These are phyloP conservation scores for Takashimella tepidaria DNA, from an alignment of 1,284 basidiomycete species.

Conservation along the genomic window DNA sequence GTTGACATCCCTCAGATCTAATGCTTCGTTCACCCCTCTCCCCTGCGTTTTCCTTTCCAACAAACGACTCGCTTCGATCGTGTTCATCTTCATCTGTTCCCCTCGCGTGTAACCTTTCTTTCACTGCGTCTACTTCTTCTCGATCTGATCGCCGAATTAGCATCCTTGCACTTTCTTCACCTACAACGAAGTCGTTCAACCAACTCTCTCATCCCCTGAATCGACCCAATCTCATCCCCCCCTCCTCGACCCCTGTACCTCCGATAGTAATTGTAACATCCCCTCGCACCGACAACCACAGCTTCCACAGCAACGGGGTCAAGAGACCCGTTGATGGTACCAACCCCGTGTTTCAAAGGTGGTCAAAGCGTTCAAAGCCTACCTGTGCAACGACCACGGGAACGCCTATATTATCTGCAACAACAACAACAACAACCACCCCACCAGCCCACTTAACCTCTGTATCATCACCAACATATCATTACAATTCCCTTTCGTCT, in stretches of 20 bases:
- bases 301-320: too few relatives aligned
- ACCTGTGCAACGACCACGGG: not conserved
- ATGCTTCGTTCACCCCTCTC: constrained; percentile 6
- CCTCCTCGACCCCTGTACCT: not conserved
- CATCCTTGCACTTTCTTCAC: too few relatives aligned
- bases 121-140: not conserved
- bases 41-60: not conserved
- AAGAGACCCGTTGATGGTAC: not conserved
- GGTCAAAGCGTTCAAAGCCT: not conserved
- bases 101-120: not conserved
- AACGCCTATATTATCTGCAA: not conserved
- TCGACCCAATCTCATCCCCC: not conserved
- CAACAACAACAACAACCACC: not conserved
- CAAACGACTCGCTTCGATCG: constrained; percentile 5
- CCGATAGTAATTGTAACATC: too few relatives aligned
- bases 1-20: constrained; percentile 1
- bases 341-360: not conserved
- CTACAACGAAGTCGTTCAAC: too few relatives aligned
- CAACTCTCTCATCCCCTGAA: not conserved
- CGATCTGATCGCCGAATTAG: not conserved
- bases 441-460: not conserved
- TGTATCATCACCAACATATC: not conserved
- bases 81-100: not conserved
- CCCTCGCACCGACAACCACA: not conserved
- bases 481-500: not conserved